Evolutionary conservation across 768 basidiomycete genomes (phyloP).

Genomic region (Hemileccinum rubropunctum): DNA sequence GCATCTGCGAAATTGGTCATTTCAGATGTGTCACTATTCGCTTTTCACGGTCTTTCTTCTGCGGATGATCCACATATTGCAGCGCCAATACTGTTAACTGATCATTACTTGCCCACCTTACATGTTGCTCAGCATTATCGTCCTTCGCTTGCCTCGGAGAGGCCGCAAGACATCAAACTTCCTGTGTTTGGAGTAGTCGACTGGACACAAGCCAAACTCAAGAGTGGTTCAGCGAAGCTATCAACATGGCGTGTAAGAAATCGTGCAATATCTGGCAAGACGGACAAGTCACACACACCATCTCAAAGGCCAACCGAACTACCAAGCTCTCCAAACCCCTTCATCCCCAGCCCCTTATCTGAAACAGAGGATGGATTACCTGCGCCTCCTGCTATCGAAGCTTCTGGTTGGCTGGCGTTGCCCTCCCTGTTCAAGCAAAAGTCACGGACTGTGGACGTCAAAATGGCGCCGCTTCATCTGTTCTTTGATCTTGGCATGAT

Average conservation of each 20-base stretch:
- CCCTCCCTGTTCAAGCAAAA: slow-evolving; percentile 1
- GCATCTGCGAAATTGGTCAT: slow-evolving; percentile 20
- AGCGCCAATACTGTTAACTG: slow-evolving; percentile 72
- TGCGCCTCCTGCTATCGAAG: slow-evolving; percentile 19
- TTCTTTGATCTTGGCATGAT: slow-evolving; percentile 64
- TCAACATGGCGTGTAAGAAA: slow-evolving; percentile 61
- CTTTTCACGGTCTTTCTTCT: slow-evolving; percentile 35
- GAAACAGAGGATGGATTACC: slow-evolving; percentile 13
- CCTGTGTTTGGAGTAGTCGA: slow-evolving; percentile 60
- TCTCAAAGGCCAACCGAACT: slow-evolving; percentile 14
- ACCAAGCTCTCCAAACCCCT: slow-evolving; percentile 15
- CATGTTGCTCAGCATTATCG: slow-evolving; percentile 47
- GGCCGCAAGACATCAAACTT: slow-evolving; percentile 30
- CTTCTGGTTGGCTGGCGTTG: slow-evolving; percentile 6
- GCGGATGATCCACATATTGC: slow-evolving; percentile 32
- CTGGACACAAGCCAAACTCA: slow-evolving; percentile 52
- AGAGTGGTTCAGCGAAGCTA: slow-evolving; percentile 46
- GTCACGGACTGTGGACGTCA: slow-evolving; percentile 28
- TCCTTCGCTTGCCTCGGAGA: slow-evolving; percentile 31
- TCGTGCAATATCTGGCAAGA: slow-evolving; percentile 19
- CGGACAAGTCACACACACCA: slow-evolving; percentile 18
- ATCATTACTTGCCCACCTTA: slow-evolving; percentile 60
- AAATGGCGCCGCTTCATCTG: slow-evolving; percentile 65
- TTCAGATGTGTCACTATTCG: slow-evolving; percentile 57
- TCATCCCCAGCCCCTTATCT: slow-evolving; percentile 17